These are phyloP conservation scores for Trichomonas vaginalis DNA, from an alignment of 208 protist genomes.

Conservation along the genomic window DNA sequence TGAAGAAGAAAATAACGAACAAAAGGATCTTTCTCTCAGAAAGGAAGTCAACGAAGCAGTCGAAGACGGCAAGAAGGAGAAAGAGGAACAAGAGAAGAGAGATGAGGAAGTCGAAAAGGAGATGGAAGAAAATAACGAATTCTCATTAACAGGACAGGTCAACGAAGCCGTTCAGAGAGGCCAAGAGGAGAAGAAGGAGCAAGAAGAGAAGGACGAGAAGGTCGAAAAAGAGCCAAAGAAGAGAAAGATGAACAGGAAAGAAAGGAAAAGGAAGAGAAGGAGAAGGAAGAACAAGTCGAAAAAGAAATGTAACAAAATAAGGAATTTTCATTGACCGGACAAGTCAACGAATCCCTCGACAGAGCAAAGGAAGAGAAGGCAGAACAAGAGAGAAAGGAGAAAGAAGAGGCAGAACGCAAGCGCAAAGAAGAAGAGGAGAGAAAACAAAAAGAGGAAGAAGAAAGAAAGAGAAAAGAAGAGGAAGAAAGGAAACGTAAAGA, in stretches of 20 bases:
- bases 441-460: background rate
- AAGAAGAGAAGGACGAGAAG: background rate
- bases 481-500: background rate
- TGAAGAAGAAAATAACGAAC: background rate
- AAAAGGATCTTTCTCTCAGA: no score
- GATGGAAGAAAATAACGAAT: background rate
- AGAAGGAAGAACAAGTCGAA: background rate
- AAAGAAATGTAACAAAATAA: background rate
- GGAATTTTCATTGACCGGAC: background rate
- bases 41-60: background rate
- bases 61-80: background rate
- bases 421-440: no score
- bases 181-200: background rate
- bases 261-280: background rate
- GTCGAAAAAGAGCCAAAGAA: background rate
- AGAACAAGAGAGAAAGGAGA: background rate
- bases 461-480: background rate
- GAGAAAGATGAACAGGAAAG: background rate
- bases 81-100: background rate
- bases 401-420: background rate
- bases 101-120: background rate
- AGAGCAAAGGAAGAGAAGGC: background rate
- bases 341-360: background rate
- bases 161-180: background rate
- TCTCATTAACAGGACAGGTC: background rate